Percentiles rank a stretch among this genome's conserved stretches.
phyloP scores from a whole-genome alignment of 2,329 filamentous ascomycete genomes.

The Cadophora gregata region DNA sequence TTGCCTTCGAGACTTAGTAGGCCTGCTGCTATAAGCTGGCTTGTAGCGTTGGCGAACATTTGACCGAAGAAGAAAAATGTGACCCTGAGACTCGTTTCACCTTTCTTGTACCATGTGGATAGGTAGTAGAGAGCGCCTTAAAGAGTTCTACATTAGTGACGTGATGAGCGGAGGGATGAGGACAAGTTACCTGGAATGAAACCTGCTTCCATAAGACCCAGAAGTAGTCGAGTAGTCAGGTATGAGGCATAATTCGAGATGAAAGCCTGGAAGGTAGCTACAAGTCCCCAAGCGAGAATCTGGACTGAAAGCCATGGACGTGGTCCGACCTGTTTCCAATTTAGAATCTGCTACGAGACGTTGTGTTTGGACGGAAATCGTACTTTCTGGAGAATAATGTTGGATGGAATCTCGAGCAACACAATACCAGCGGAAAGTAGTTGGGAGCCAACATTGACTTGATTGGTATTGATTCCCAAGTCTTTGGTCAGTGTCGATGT shows the following conservation, averaged over 20 bases:
- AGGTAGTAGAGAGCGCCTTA: constrained; percentile 15
- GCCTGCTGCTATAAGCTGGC: constrained; percentile 14
- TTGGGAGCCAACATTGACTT: constrained; percentile 9
- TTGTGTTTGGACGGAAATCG: background rate
- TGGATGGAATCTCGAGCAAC: constrained; percentile 13
- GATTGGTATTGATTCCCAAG: constrained; percentile 16
- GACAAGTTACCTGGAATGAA: constrained; percentile 5
- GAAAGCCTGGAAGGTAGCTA: constrained; percentile 19
- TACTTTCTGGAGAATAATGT: constrained; percentile 11
- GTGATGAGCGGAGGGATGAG: background rate
- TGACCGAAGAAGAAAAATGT: constrained; percentile 16
- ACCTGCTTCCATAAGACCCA: constrained; percentile 17
- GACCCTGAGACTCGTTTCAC: constrained; percentile 15
- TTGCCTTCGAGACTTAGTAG: constrained; percentile 1
- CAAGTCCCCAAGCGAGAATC: constrained; percentile 18
- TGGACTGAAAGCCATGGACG: constrained; percentile 17
- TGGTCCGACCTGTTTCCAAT: constrained; percentile 2
- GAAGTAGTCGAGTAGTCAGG: constrained; percentile 4
- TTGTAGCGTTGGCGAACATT: constrained; percentile 15
- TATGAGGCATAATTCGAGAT: constrained; percentile 15
- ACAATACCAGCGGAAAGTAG: constrained; percentile 4
- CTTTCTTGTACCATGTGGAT: constrained; percentile 17
- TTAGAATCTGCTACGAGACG: background rate
- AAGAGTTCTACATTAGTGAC: background rate
- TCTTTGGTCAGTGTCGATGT: constrained; percentile 16